phyloP scores from a whole-genome alignment of 2,329 filamentous ascomycete genomes.

The Escovopsis sp. region DNA sequence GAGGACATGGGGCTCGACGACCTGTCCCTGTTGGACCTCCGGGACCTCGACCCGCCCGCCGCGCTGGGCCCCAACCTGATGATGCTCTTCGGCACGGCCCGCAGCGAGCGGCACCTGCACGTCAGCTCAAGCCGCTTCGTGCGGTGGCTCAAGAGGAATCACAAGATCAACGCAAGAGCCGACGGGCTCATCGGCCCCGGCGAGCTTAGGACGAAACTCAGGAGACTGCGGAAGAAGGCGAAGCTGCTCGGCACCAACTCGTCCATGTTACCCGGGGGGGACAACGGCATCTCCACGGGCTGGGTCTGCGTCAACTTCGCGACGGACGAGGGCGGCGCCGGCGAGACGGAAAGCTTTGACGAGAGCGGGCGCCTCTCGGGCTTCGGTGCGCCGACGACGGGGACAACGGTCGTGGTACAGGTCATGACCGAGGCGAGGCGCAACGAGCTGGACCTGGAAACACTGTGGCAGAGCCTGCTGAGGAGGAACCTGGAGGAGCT shows the following conservation, averaged over 20 bases:
- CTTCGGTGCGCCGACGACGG: slow-evolving; percentile 45
- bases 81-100: slow-evolving; percentile 84
- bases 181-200: slow-evolving; percentile 83
- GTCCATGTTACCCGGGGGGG: slow-evolving; percentile 47
- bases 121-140: slow-evolving; percentile 82
- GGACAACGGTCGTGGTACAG: slow-evolving; percentile 41
- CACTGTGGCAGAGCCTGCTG: slow-evolving; percentile 32
- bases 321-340: slow-evolving; percentile 37
- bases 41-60: slow-evolving; percentile 69
- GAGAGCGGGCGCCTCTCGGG: slow-evolving; percentile 52
- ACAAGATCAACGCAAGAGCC: slow-evolving; percentile 60
- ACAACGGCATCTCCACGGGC: slow-evolving; percentile 81
- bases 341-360: slow-evolving; percentile 29
- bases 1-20: slow-evolving; percentile 78
- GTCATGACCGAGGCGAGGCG: slow-evolving; percentile 41
- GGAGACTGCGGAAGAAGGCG: slow-evolving; percentile 65
- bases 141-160: slow-evolving; percentile 63
- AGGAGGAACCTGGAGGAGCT: slow-evolving; percentile 18
- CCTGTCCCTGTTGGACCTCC: slow-evolving; percentile 67
- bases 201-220: slow-evolving; percentile 76
- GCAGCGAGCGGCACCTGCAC: slow-evolving; percentile 86
- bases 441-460: slow-evolving; percentile 37
- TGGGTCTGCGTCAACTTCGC: slow-evolving; percentile 95
- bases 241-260: slow-evolving; percentile 63
- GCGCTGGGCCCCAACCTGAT: slow-evolving; percentile 78